phyloP scores from a whole-genome alignment of 75 land plant species.

The Gnetum montanum region DNA sequence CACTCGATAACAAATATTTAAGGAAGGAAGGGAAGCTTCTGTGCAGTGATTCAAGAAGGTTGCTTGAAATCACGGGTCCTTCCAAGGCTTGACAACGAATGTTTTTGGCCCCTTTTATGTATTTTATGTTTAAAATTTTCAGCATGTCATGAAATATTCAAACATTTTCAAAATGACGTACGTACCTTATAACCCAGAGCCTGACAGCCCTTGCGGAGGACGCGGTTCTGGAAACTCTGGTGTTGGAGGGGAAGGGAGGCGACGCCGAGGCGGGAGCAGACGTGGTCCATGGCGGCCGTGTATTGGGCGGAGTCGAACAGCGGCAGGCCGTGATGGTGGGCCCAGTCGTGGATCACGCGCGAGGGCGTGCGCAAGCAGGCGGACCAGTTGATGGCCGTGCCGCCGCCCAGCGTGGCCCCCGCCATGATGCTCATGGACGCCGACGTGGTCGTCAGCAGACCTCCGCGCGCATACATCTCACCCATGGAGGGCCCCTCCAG shows the following conservation, averaged over 20 bases:
- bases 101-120: too few relatives aligned
- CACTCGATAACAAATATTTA: too few relatives aligned
- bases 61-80: too few relatives aligned
- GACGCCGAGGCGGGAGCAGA: constrained; percentile 49
- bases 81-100: too few relatives aligned
- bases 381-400: constrained; percentile 81
- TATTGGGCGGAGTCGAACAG: constrained; percentile 43
- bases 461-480: constrained; percentile 47
- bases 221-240: constrained; percentile 54
- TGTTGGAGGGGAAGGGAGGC: constrained; percentile 12
- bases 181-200: constrained; percentile 44
- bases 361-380: constrained; percentile 59
- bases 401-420: constrained; percentile 79
- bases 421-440: constrained; percentile 39
- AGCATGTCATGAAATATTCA: too few relatives aligned
- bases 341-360: constrained; percentile 60
- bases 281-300: constrained; percentile 42
- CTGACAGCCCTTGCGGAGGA: constrained; percentile 72
- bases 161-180: too few relatives aligned
- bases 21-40: too few relatives aligned
- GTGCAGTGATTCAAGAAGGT: too few relatives aligned
- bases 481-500: constrained; percentile 65
- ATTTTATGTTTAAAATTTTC: too few relatives aligned
- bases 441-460: constrained; percentile 29
- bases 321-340: constrained; percentile 19